These are phyloP conservation scores for Panicum miliaceum DNA, from an alignment of 176 grass and related monocot genomes.

Conservation along the genomic window DNA sequence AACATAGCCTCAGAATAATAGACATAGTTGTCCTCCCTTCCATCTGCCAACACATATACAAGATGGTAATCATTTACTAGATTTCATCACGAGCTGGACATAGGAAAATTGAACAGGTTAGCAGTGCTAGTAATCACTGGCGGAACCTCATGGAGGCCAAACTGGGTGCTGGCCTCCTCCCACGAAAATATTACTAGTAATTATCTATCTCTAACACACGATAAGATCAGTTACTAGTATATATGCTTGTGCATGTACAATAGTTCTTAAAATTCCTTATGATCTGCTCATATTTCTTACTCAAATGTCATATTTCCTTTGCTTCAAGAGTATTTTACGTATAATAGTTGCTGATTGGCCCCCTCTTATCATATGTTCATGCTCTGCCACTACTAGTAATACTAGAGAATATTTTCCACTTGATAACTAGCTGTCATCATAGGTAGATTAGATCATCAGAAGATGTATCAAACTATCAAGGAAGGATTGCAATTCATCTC, in stretches of 20 bases:
- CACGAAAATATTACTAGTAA: background rate
- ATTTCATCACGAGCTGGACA: background rate
- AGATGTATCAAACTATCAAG: conserved; percentile 23
- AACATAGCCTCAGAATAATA: conserved; percentile 86
- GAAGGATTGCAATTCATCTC: conserved; percentile 29
- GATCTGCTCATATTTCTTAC: background rate
- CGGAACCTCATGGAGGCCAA: background rate
- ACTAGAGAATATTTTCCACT: conserved; percentile 9
- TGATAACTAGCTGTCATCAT: background rate
- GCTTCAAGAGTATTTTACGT: too few relatives aligned
- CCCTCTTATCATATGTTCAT: too few relatives aligned
- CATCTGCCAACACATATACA: conserved; percentile 67
- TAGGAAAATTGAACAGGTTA: background rate
- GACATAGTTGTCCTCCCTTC: conserved; percentile 79
- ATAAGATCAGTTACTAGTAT: too few relatives aligned
- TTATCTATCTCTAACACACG: too few relatives aligned
- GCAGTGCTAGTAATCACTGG: background rate
- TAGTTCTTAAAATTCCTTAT: background rate
- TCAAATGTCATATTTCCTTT: background rate
- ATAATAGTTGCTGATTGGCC: too few relatives aligned
- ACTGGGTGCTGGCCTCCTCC: background rate
- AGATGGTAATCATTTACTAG: conserved; percentile 4
- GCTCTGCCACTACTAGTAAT: background rate
- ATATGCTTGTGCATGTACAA: background rate
- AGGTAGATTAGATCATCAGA: background rate